phyloP scores from a whole-genome alignment of 768 basidiomycete species.

The Coprinellus micaceus region DNA sequence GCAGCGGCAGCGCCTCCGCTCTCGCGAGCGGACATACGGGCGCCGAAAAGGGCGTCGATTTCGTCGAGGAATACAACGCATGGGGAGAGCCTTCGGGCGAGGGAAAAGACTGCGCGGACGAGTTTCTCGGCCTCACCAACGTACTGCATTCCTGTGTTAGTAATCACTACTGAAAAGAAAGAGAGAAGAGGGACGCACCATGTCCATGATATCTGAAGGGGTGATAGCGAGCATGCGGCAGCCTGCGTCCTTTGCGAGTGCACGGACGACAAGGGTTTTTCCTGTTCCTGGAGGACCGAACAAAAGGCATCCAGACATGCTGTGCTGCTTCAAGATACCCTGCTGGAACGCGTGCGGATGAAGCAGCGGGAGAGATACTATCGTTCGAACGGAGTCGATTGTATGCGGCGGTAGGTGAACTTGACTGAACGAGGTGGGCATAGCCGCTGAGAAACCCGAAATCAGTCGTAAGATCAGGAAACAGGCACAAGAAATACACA shows the following conservation, averaged over 20 bases:
- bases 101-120: constrained; percentile 82
- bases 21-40: constrained; percentile 72
- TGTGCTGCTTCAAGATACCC: constrained; percentile 87
- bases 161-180: constrained; percentile 2
- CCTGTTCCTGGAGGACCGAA: constrained; percentile 92
- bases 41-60: constrained; percentile 89
- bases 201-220: constrained; percentile 94
- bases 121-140: constrained; percentile 89
- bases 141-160: constrained; percentile 62
- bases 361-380: constrained; percentile 85
- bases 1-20: constrained; percentile 76
- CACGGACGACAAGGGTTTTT: constrained; percentile 85
- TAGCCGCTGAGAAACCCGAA: constrained; percentile 46
- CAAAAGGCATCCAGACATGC: constrained; percentile 86
- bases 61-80: constrained; percentile 95
- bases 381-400: constrained; percentile 87
- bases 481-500: constrained; percentile 29
- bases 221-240: constrained; percentile 89
- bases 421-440: constrained; percentile 81
- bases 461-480: constrained; percentile 6
- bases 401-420: constrained; percentile 87
- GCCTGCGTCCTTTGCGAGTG: constrained; percentile 89
- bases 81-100: constrained; percentile 82
- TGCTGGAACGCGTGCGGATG: constrained; percentile 84
- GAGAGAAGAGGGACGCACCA: constrained; percentile 67